A percentile compares a stretch with the other conserved stretches of the same genome.
Evolutionary conservation across 805 yeast species (phyloP).

Genomic region (Monosporozyma yasuniensis): DNA sequence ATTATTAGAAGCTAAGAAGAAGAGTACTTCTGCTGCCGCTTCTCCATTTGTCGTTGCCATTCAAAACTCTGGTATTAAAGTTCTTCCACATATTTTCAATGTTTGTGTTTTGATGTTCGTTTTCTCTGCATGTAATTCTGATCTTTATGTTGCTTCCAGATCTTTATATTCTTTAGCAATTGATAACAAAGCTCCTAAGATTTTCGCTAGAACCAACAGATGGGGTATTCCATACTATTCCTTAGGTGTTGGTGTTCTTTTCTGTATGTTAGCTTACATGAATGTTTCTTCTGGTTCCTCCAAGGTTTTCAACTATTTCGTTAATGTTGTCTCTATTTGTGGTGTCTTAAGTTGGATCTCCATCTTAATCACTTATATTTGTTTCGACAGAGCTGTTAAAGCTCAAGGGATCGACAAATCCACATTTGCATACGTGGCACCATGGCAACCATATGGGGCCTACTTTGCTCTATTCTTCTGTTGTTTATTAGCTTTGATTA

Average conservation of each 20-base stretch:
- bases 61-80: constrained; percentile 48
- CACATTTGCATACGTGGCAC: constrained; percentile 52
- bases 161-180: constrained; percentile 62
- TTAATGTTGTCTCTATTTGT: constrained; percentile 66
- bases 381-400: constrained; percentile 53
- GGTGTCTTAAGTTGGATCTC: constrained; percentile 71
- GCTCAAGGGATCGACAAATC: constrained; percentile 57
- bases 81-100: constrained; percentile 66
- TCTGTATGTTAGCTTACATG: constrained; percentile 65
- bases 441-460: constrained; percentile 61
- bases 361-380: constrained; percentile 57
- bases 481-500: constrained; percentile 47
- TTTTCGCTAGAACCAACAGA: constrained; percentile 55
- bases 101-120: constrained; percentile 71
- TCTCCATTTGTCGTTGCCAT: constrained; percentile 84
- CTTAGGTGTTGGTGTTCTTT: constrained; percentile 39
- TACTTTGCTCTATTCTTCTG: constrained; percentile 49
- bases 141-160: constrained; percentile 69
- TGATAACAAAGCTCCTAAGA: constrained; percentile 64
- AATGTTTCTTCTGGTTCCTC: constrained; percentile 48
- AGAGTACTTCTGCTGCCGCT: constrained; percentile 54
- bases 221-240: constrained; percentile 65
- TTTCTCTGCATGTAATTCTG: constrained; percentile 75
- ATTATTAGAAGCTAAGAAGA: constrained; percentile 41
- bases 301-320: constrained; percentile 56